Base-by-base conservation (phyloP, 805 yeast genomes). In the Blastobotrys terrestris region DNA sequence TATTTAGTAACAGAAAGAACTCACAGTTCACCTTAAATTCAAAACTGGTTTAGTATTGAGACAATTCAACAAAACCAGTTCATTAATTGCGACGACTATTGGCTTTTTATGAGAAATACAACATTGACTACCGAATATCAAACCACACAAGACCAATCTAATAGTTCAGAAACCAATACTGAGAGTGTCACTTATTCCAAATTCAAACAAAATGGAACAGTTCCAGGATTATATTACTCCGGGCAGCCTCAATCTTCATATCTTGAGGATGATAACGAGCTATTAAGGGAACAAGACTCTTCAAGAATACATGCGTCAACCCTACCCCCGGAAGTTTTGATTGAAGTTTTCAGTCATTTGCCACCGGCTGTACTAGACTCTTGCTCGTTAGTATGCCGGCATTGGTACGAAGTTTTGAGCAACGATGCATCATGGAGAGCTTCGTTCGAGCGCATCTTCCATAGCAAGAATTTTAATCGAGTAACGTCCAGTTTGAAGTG, bases 401-500 rank as follows among this genome's bases (percentile, higher is more conserved):
- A 46, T 13, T 67, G 70, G 71, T 54, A 55, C 47, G 53, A 51
- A 1, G 55, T 55, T 15, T 35, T 58, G 15, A 59, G 63, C n/a
- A 56, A 63, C 50, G 70, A 67, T 31, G 52, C 58, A 2, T 54
- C 62, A n/a, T 67, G 70, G 70, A 45, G 60, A 40, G 60, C 52
- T 35, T 54, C 58, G 20, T 67, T 67, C 48, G 47, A 20, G 15
- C 54, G 55, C 39, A 52, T 53, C 35, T 67, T 55, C 54, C 60
- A 59, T 40, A 59, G 63, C 6, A 21, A 46, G 15, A 48, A 46
- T 35, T 59, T 65, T 44, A 59, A 62, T 26, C 62, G 64, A 21
- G 56, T 63, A 11, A 43, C 58, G 43, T 41, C 59, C 49, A 50
- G 61, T 46, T 44, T 55, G 44, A 49, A 51, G 18, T 67, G 71